phyloP scores from a whole-genome alignment of 306 rosid genomes.

The Gillenia trifoliata region DNA sequence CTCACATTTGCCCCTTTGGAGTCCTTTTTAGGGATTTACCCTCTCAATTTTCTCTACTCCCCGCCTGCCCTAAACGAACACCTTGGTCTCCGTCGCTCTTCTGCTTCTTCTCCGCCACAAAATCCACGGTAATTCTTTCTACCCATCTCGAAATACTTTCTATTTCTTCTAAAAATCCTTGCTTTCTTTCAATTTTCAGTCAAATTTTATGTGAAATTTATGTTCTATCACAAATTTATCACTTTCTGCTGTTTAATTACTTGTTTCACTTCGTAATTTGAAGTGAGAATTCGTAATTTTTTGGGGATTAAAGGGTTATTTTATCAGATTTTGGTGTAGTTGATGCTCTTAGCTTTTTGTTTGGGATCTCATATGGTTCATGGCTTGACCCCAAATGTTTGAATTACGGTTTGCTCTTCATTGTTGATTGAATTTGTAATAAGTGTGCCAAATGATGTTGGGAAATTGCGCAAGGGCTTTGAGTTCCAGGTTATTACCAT shows the following conservation, averaged over 20 bases:
- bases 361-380: not conserved
- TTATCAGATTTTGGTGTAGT: not conserved
- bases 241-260: not conserved
- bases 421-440: not conserved
- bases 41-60: not conserved
- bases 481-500: constrained; percentile 24
- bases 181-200: not conserved
- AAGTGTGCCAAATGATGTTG: constrained; percentile 38
- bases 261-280: not conserved
- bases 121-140: not conserved
- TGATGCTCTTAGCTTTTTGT: not conserved
- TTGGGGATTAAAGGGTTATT: not conserved
- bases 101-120: not conserved
- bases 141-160: not conserved
- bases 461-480: constrained; percentile 58
- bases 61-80: not conserved
- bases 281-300: not conserved
- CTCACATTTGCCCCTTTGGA: not conserved
- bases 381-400: not conserved
- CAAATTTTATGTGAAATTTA: not conserved
- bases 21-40: not conserved
- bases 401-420: not conserved
- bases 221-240: not conserved
- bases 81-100: not conserved
- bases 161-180: not conserved